phyloP scores from a whole-genome alignment of 768 basidiomycete genomes.

The Tricholoma sp. region DNA sequence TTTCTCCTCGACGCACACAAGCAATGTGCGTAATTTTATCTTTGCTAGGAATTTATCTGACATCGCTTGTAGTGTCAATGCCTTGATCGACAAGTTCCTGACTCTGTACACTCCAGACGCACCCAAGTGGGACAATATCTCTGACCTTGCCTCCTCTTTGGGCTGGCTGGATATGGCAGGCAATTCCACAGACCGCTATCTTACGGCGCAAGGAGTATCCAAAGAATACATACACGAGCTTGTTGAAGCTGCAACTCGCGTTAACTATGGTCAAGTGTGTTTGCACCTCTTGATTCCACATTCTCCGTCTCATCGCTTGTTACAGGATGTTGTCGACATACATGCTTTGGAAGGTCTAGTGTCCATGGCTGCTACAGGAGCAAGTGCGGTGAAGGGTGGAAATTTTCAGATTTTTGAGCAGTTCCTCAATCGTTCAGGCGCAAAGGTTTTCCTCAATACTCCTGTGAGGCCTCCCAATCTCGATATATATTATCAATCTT shows the following conservation, averaged over 20 bases:
- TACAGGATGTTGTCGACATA: constrained; percentile 60
- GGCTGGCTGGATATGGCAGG: constrained; percentile 46
- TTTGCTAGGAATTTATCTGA: background rate
- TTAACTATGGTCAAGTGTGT: constrained; percentile 76
- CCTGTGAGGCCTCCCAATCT: constrained; percentile 37
- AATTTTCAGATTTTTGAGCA: constrained; percentile 83
- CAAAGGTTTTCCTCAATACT: constrained; percentile 67
- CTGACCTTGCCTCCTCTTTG: constrained; percentile 47
- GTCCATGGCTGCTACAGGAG: constrained; percentile 69
- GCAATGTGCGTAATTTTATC: constrained; percentile 36
- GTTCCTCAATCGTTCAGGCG: constrained; percentile 67
- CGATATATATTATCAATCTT: background rate
- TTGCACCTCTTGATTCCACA: background rate
- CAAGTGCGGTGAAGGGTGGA: constrained; percentile 65
- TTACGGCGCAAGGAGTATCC: constrained; percentile 49
- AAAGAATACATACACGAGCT: constrained; percentile 64
- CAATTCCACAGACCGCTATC: constrained; percentile 53
- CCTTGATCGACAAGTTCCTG: constrained; percentile 48
- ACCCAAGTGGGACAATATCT: constrained; percentile 60
- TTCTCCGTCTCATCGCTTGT: background rate
- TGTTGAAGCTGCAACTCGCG: constrained; percentile 74
- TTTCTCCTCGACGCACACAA: constrained; percentile 53
- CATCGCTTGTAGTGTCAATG: constrained; percentile 40
- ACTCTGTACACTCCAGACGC: constrained; percentile 49
- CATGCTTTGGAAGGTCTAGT: constrained; percentile 73